Percentiles rank a stretch among this genome's conserved stretches.
Conservation (phyloP, 169 alveolate genomes). For the Cryptosporidium viatorum region DNA sequence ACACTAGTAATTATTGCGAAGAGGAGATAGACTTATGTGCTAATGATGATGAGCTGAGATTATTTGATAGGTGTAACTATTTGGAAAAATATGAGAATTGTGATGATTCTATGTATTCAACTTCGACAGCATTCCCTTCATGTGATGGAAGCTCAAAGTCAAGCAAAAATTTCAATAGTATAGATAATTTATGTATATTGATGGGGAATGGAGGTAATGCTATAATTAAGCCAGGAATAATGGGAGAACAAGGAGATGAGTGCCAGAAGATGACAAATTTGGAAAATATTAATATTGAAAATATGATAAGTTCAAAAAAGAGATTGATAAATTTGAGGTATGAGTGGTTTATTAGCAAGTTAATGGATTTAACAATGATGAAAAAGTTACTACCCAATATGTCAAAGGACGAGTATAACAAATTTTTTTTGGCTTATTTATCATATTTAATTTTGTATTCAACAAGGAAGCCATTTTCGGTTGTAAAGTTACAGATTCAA, state of each 20-base stretch:
- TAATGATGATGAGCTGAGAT: slow-evolving; percentile 15
- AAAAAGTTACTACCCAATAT: slow-evolving; percentile 41
- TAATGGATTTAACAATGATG: neutral
- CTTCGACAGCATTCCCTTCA: slow-evolving; percentile 8
- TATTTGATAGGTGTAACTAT: slow-evolving; percentile 12
- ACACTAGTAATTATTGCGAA: slow-evolving; percentile 19
- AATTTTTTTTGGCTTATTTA: slow-evolving; percentile 74
- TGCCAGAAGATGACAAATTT: neutral
- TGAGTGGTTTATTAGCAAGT: slow-evolving; percentile 10
- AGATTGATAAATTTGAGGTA: neutral
- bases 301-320: neutral
- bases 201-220: neutral
- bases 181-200: slow-evolving; percentile 20
- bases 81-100: neutral
- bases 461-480: slow-evolving; percentile 81
- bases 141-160: slow-evolving; percentile 47
- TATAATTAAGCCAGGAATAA: neutral
- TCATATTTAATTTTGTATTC: slow-evolving; percentile 76
- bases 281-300: neutral
- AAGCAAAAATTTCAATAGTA: slow-evolving; percentile 11
- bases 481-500: slow-evolving; percentile 77
- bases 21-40: slow-evolving; percentile 20
- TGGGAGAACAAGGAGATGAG: slow-evolving; percentile 5
- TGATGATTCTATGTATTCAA: neutral
- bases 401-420: slow-evolving; percentile 24